Evolutionary conservation across 1,284 basidiomycete species (phyloP), one percentile per base, ranked within the genome.

Genomic region (Gymnopus androsaceus): DNA sequence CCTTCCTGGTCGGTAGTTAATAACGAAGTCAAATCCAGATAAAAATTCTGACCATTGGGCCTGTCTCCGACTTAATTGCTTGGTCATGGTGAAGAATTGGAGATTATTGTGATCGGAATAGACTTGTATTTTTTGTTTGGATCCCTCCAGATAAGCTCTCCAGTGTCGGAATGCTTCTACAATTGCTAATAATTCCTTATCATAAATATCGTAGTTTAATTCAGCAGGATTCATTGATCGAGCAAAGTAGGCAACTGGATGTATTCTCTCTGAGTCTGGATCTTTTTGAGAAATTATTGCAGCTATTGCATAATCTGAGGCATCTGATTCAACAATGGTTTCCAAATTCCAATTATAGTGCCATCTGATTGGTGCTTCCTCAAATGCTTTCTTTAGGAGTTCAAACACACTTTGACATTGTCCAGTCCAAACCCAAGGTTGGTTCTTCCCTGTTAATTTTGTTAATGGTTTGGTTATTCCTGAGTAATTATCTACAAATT

Each of bases 101-200:
- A 74, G 63, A 42, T 67, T 67, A 3, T 58, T 37, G 52, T 74
- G 72, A 55, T 75, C 71, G 0, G 67, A 63, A 42, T 53, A 50
- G 33, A 74, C 59, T 0, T 44, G 55, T 46, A 72, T 45, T 1
- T 53, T 42, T 0, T 63, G 30, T 7, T 19, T 30, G 1, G 58
- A 38, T 2, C 71, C 69, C 28, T 55, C 38, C 2, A 68, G 56
- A 55, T 69, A 73, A 27, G 70, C 66, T 15, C 69, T 50, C 72
- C 71, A 78, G 38, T 59, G 33, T 11, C 56, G 19, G 4, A 46
- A 38, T 19, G 50, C 31, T 40, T 8, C 23, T 12, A 55, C 33
- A 12, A 50, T 55, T 3, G 54, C 54, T 7, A 55, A 25, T 17
- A 55, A 14, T 33, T 54, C 52, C 17, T 54, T 54, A 21, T 54